Evolutionary conservation across 2,329 filamentous ascomycete genomes (phyloP).

Genomic region (Fusarium heterosporum): DNA sequence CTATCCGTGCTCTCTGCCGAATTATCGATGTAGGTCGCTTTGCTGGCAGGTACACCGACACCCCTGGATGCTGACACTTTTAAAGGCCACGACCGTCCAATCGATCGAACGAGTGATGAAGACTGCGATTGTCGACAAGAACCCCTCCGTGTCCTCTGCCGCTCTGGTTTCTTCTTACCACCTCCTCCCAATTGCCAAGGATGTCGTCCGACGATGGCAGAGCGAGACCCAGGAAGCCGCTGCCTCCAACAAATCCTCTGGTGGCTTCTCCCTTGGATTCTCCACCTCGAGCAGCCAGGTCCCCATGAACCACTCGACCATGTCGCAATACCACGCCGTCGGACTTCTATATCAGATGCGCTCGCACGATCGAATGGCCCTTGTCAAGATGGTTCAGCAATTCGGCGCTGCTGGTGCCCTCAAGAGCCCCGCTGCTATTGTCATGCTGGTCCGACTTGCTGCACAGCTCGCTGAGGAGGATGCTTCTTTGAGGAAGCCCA

Average conservation of each 20-base stretch:
- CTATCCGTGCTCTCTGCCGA: conserved; percentile 92
- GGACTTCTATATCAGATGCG: conserved; percentile 98
- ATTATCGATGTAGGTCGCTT: conserved; percentile 85
- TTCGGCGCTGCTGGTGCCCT: conserved; percentile 91
- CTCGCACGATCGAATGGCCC: conserved; percentile 94
- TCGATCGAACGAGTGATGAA: conserved; percentile 99
- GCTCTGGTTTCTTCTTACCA: conserved; percentile 98
- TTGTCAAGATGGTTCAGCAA: conserved; percentile 99
- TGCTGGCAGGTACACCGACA: conserved; percentile 28
- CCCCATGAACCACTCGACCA: conserved; percentile 92
- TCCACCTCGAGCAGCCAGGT: conserved; percentile 80
- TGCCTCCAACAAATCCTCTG: conserved; percentile 86
- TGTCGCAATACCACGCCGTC: conserved; percentile 99
- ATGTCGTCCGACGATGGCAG: conserved; percentile 97
- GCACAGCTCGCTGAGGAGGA: conserved; percentile 96
- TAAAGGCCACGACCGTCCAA: conserved; percentile 89
- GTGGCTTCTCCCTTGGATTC: conserved; percentile 92
- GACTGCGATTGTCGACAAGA: conserved; percentile 99
- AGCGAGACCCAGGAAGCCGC: conserved; percentile 98
- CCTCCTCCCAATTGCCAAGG: conserved; percentile 92
- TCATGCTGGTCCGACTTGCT: conserved; percentile 92
- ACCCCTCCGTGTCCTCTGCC: conserved; percentile 94
- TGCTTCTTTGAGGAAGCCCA: conserved; percentile 86
- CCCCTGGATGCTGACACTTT: conserved; percentile 47
- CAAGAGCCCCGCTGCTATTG: conserved; percentile 92